These are phyloP conservation scores for Gossypium armourianum DNA, from an alignment of 441 rosid species.

Conservation along the genomic window DNA sequence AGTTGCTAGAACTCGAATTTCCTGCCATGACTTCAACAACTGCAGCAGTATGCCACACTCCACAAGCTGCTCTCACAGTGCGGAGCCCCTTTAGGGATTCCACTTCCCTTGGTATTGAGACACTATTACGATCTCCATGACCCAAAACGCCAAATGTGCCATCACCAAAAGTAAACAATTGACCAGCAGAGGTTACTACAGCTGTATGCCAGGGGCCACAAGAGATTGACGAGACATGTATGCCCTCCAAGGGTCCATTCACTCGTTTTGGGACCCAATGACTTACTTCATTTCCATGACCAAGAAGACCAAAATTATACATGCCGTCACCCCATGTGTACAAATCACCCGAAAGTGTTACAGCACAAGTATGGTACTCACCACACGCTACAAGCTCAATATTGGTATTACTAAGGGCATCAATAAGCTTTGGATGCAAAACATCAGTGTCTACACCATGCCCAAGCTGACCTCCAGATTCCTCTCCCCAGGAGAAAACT, in stretches of 20 bases:
- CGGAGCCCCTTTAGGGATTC: constrained; percentile 89
- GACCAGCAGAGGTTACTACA: constrained; percentile 82
- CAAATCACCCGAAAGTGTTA: constrained; percentile 89
- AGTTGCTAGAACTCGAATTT: constrained; percentile 72
- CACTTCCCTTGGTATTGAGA: constrained; percentile 74
- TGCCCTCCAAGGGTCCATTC: constrained; percentile 79
- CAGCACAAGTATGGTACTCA: constrained; percentile 86
- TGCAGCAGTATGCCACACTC: constrained; percentile 98
- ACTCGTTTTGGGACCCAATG: constrained; percentile 84
- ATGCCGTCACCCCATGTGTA: constrained; percentile 92
- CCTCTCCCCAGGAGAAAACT: constrained; percentile 88
- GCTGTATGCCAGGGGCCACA: constrained; percentile 99
- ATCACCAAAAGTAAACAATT: constrained; percentile 90
- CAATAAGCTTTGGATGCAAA: constrained; percentile 72
- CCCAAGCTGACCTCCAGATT: constrained; percentile 91
- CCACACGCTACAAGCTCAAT: constrained; percentile 91
- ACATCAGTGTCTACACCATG: constrained; percentile 87
- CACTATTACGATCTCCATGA: constrained; percentile 73
- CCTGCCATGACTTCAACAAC: constrained; percentile 94
- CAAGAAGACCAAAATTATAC: constrained; percentile 76
- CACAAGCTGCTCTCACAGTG: constrained; percentile 84
- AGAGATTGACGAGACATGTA: constrained; percentile 78
- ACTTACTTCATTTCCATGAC: constrained; percentile 86
- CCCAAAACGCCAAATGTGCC: constrained; percentile 94
- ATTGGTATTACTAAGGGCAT: constrained; percentile 62